Percentiles rank a stretch among this genome's conserved stretches.
Conservation (phyloP, 768 basidiomycete genomes). For the Podaxis sp. region DNA sequence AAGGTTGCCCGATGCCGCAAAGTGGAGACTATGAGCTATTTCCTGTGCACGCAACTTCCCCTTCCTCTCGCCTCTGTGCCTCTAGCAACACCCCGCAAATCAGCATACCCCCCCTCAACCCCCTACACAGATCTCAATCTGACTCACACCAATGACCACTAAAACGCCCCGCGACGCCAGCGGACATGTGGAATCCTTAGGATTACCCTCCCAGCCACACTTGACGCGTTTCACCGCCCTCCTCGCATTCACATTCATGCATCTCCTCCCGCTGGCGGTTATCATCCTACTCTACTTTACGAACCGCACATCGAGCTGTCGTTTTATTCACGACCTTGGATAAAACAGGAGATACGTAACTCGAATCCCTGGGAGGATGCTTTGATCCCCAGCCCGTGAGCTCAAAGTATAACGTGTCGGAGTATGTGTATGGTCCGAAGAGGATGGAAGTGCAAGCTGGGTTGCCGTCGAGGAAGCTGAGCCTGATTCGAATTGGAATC, state of each 20-base stretch:
- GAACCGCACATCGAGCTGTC: conserved; percentile 87
- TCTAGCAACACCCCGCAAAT: conserved; percentile 4
- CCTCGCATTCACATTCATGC: conserved; percentile 36
- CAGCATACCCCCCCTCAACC: conserved; percentile 12
- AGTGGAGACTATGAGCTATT: conserved; percentile 44
- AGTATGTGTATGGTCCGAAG: conserved; percentile 62
- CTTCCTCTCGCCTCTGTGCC: conserved; percentile 27
- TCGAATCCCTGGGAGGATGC: conserved; percentile 70
- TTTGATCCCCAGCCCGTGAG: conserved; percentile 65
- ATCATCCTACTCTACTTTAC: conserved; percentile 52
- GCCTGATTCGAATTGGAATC: too few species aligned
- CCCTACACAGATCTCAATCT: conserved; percentile 17
- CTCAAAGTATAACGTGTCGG: conserved; percentile 65
- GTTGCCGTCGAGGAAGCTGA: conserved; percentile 66
- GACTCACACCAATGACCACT: conserved; percentile 5
- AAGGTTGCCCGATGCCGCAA: conserved; percentile 3
- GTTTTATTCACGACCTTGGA: conserved; percentile 77
- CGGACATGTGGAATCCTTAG: background rate
- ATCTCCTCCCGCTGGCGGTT: conserved; percentile 36
- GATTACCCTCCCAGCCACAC: background rate
- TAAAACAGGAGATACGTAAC: conserved; percentile 65
- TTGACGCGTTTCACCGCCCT: conserved; percentile 26
- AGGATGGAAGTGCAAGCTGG: conserved; percentile 78
- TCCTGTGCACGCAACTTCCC: conserved; percentile 43
- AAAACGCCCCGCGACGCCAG: conserved; percentile 11